Base-by-base conservation (phyloP, 2,329 filamentous ascomycete species). In the Cyphellophora attinorum region DNA sequence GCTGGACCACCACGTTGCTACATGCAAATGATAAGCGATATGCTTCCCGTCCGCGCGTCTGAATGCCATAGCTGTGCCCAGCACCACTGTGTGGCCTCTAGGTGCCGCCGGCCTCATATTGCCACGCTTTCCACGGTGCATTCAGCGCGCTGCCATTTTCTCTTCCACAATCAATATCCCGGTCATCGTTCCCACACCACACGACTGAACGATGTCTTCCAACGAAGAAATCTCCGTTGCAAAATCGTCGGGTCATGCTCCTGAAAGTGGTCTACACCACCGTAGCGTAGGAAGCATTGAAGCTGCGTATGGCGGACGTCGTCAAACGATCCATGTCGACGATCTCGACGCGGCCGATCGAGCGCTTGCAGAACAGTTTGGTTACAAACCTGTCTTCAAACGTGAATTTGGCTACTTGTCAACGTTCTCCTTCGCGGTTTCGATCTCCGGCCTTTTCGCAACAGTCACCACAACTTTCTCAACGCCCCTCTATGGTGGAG, bases 351-450 rank as follows among this genome's bases (percentile, higher is more conserved):
- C 37, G 11, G 51, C 50, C 28, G 51, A 54, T 33, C 36, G 49
- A 21, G 50, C 37, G 12, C 38, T 54, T 14, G 51, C 51, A 12
- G 51, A 53, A 41, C 43, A 53, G 37, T 54, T 54, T 40, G 51
- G 51, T 11, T 54, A 54, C 34, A 52, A 54, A 33, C 51, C 51
- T 29, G 51, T 44, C 11, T 48, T 68, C 53, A 71, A 74, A 35
- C 65, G 72, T 43, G 70, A 76, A 47, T 76, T 76, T 44, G 64
- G 64, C 37, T 72, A 71, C 36, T 56, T 70, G 11, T 73, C 72
- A 42, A 71, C 69, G 42, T 73, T 77, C 53, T 75, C 70, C 34
- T 77, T 76, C 47, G 72, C 72, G 33, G 67, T 76, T 47, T 67
- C 62, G 46, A 71, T 76, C 45, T 66, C 61, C 31, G 71, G 70